Conservation (phyloP, 2,329 filamentous ascomycete genomes). For the Alternaria brassicae region DNA sequence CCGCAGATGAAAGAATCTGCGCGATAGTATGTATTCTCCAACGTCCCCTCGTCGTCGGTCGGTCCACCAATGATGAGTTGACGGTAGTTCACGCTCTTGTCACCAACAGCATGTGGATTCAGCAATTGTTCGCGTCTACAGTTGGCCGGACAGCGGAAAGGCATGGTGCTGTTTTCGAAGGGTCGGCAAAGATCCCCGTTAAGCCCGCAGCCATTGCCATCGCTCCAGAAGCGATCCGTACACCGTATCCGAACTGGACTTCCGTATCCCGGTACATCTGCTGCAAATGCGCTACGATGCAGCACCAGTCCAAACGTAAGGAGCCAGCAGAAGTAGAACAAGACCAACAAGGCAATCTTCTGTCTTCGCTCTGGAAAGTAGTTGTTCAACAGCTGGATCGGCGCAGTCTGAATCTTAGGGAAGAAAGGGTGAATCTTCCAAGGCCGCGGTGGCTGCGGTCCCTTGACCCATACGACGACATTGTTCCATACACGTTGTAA, state of each 20-base stretch:
- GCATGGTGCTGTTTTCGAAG: constrained; percentile 72
- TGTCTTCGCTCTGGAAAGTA: constrained; percentile 67
- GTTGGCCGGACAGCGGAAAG: constrained; percentile 77
- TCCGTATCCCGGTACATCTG: constrained; percentile 72
- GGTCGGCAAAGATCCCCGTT: constrained; percentile 78
- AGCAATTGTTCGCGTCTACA: constrained; percentile 71
- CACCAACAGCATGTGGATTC: constrained; percentile 78
- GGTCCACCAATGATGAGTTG: constrained; percentile 64
- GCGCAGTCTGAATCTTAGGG: constrained; percentile 71
- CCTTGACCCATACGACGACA: constrained; percentile 56
- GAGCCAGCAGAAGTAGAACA: constrained; percentile 72
- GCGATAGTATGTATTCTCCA: constrained; percentile 71
- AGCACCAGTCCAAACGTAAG: constrained; percentile 73
- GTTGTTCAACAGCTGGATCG: constrained; percentile 68
- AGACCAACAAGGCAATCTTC: constrained; percentile 64
- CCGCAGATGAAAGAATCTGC: constrained; percentile 89
- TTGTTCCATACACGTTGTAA: constrained; percentile 53
- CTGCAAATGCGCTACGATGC: constrained; percentile 65
- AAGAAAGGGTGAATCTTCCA: constrained; percentile 63
- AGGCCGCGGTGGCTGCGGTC: constrained; percentile 57
- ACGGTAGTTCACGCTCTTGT: constrained; percentile 65
- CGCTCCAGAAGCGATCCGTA: constrained; percentile 70
- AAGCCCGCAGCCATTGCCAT: constrained; percentile 75
- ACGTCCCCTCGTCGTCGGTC: constrained; percentile 47
- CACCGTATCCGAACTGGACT: constrained; percentile 71